Base-by-base conservation (phyloP, 2,329 filamentous ascomycete genomes). In the Penicillium vulpinum region DNA sequence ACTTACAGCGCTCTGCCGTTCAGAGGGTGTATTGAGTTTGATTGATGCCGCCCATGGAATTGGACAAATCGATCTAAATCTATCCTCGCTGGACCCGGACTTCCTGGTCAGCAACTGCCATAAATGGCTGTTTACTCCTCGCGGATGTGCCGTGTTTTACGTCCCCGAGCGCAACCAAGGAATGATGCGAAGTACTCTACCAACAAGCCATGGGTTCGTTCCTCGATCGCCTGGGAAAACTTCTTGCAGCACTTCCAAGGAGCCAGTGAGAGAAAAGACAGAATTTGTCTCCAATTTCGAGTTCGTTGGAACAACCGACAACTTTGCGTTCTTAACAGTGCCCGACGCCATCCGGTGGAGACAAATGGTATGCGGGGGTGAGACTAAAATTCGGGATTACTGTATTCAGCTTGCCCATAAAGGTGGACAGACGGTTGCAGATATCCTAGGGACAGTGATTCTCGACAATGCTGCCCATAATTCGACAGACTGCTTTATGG, bases 21-120 rank as follows among this genome's bases (percentile, higher is more conserved):
- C 85, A 53, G 76, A 85, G 22, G 83, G 81, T 0, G 77, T 95
- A 6, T 70, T 92, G 39, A 90, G 86, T 62, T 77, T 89, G 45
- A 79, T 95, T 35, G 91, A 96, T 69, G 91, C 84, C 28, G 91
- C 91, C 0, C 91, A 96, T 73, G 86, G 88, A 5, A 77, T 93
- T 31, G 91, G 91, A 5, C 88, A 93, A 74, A 79, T 95, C 10
- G 78, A 82, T 1, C 72, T 95, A 5, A 82, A 92, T 69, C 74
- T 95, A 0, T 56, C 68, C 1, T 73, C 75, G 1, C 76, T 90
- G 1, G 84, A 92, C 62, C 87, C 90, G 0, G 91, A 96, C 72
- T 95, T 93, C 75, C 89, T 93, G 70, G 81, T 92, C 9, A 86
- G 81, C 54, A 95, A 95, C 71, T 89, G 85, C 62, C 90, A 93